Base-by-base conservation (phyloP, 106 monocot species). In the Acorus calamus region DNA sequence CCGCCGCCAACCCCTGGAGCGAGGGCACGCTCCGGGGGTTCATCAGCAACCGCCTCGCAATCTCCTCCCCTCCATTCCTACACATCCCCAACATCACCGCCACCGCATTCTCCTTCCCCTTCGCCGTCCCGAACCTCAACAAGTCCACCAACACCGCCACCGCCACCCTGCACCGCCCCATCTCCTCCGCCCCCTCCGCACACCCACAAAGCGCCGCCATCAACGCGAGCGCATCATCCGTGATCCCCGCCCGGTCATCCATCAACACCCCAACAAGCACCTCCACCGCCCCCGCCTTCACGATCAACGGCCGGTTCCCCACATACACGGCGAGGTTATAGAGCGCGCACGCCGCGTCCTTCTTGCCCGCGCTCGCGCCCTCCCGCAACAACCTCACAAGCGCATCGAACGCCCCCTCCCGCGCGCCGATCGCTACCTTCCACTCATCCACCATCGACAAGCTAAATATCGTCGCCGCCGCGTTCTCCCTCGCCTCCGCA, bases 401-500 rank as follows among this genome's bases (percentile, higher is more conserved):
- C 14, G 67, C 78, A 0, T 28, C 42, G 8, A 83, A 47, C 11
- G 74, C 82, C 4, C 57, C 82, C 2, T 50, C 44, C 49, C 67
- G 60, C 7, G 74, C 53, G 5, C 78, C 82, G 8, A 83, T 78
- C 5, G 62, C 8, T 2, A 53, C 54, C 46, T 71, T 78, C 63
- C 59, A 67, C 44, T 83, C 82, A 14, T 83, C 74, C 10, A 68
- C 4, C 50, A 72, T 68, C 8, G 81, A 69, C 46, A 81, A 47
- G 64, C 81, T 81, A 57, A 52, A 81, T 3, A 81, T 72, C 3
- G 82, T 57, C 3, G 82, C 78, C 13, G 82, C 82, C 3, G 82
- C 82, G 51, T 83, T 83, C 69, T 83, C 82, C 59, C 82, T 57
- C 2, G 82, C 82, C 11, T 83, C 82, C 74, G 65, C 68, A 13